Percentiles rank a stretch among this genome's conserved stretches.
phyloP scores from a whole-genome alignment of 495 filamentous ascomycete species.

The Filosporella fistucella region DNA sequence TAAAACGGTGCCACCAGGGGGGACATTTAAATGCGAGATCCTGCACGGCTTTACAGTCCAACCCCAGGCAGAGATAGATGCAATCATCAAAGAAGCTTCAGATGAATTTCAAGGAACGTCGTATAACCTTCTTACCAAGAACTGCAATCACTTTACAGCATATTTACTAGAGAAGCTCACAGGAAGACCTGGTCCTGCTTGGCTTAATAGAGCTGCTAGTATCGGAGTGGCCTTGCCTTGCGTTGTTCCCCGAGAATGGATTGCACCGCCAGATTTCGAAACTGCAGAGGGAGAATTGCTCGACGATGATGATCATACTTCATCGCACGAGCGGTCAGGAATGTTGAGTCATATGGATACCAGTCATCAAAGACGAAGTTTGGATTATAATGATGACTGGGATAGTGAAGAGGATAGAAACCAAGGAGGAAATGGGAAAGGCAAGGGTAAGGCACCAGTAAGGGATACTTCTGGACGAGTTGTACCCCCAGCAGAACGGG shows the following conservation, averaged over 20 bases:
- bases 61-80: constrained; percentile 58
- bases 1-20: constrained; percentile 61
- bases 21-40: constrained; percentile 63
- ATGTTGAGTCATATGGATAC: constrained; percentile 41
- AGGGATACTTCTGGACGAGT: constrained; percentile 34
- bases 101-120: constrained; percentile 62
- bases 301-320: constrained; percentile 46
- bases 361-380: constrained; percentile 19
- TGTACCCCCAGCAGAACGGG: constrained; percentile 35
- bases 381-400: constrained; percentile 21
- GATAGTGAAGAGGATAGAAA: constrained; percentile 26
- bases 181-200: constrained; percentile 55
- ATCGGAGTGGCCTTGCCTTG: constrained; percentile 74
- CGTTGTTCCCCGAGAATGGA: constrained; percentile 75
- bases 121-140: constrained; percentile 73
- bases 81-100: constrained; percentile 58
- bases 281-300: constrained; percentile 65
- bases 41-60: constrained; percentile 69
- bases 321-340: constrained; percentile 44
- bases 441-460: constrained; percentile 36
- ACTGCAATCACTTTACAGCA: constrained; percentile 81
- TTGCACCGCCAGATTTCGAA: constrained; percentile 68
- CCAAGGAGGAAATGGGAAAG: constrained; percentile 30
- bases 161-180: constrained; percentile 64
- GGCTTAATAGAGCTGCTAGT: constrained; percentile 74